These are phyloP conservation scores for Metarhizium anisopliae DNA, from an alignment of 2,329 filamentous ascomycete genomes.

Conservation along the genomic window DNA sequence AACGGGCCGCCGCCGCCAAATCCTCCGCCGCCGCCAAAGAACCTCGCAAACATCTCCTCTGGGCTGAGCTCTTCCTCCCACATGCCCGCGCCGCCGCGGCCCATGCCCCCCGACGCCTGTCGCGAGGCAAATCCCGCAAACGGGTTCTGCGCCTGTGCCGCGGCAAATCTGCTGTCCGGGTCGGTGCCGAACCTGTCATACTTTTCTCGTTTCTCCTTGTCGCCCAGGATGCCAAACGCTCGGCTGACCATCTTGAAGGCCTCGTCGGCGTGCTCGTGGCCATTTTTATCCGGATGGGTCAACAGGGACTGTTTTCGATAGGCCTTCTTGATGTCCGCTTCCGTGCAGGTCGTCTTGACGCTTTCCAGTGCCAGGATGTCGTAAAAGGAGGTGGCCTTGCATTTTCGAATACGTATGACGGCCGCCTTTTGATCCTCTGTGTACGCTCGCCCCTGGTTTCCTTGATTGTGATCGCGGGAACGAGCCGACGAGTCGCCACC, in stretches of 20 bases:
- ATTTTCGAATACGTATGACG: constrained; percentile 80
- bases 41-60: constrained; percentile 93
- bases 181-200: constrained; percentile 88
- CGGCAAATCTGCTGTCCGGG: constrained; percentile 78
- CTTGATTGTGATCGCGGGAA: constrained; percentile 63
- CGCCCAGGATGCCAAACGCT: constrained; percentile 87
- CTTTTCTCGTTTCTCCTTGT: constrained; percentile 77
- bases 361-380: constrained; percentile 75
- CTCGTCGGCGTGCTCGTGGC: constrained; percentile 88
- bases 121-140: constrained; percentile 53
- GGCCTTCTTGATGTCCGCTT: constrained; percentile 91
- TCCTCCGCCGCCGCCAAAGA: constrained; percentile 68
- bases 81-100: constrained; percentile 49
- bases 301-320: constrained; percentile 90
- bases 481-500: constrained; percentile 30
- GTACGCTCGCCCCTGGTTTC: constrained; percentile 66
- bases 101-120: constrained; percentile 32
- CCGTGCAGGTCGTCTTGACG: constrained; percentile 56
- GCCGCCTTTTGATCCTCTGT: constrained; percentile 88
- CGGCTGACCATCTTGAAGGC: constrained; percentile 97
- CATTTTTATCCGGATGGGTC: constrained; percentile 98
- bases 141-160: constrained; percentile 49
- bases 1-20: constrained; percentile 45
- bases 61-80: constrained; percentile 92
- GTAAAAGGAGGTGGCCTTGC: constrained; percentile 82